Evolutionary conservation across 257 asterid species (phyloP), one percentile per base, ranked within the genome.

Genomic region (Solanum virginianum): DNA sequence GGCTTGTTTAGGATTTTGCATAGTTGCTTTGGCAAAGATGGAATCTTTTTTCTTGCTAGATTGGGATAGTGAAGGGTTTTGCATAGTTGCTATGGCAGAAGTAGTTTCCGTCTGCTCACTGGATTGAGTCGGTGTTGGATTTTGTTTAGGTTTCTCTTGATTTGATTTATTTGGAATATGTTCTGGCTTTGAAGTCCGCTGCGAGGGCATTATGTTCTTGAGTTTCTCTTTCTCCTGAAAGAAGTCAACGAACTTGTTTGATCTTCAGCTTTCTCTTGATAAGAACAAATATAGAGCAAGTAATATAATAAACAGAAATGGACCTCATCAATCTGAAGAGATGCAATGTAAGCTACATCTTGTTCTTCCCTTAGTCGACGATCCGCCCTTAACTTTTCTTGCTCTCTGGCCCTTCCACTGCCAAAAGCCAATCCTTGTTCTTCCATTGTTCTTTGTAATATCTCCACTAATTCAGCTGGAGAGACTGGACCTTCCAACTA

Each of bases 401-500:
- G 91, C 24, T 88, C 91, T 80, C 79, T 89, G 49, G 91, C 89
- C 72, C 90, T 87, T 43, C 80, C 91, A 86, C 89, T 87, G 83
- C 95, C 95, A 85, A 90, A 91, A 69, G 95, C 97, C 75, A 80
- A 6, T 43, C 97, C 99, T 91, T 94, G 97, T 80, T 94, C 97
- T 69, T 95, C 97, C 88, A 94, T 36, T 80, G 96, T 91, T 79
- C 91, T 90, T 84, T 93, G 99, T 85, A 95, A 86, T 75, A 89
- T 90, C 84, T 94, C 98, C 29, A 95, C 91, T 74, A 94, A 74
- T 51, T 95, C 98, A 81, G 88, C 92, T 20, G 98, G 92, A 12
- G 97, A 90, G 3, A 93, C 92, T 43, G 99, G 97, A 77, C 97
- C 98, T 87, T 95, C 98, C 72, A 94, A 87, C 98, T 95, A 75